These are phyloP conservation scores for Candolleomyces aberdarensis DNA, from an alignment of 768 basidiomycete species.

Conservation along the genomic window DNA sequence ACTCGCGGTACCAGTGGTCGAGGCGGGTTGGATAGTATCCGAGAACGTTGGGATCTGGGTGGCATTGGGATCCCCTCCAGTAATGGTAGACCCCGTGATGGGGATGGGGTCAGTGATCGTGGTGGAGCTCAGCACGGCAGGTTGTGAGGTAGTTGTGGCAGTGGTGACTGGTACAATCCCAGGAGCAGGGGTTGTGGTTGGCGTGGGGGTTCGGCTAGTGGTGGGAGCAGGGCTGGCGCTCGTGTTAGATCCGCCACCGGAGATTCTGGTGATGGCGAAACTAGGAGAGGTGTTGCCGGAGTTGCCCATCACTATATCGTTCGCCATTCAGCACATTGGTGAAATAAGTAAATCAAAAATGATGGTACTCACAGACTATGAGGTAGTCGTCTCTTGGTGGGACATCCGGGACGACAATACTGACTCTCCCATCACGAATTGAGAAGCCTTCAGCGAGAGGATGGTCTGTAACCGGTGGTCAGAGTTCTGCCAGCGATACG, in stretches of 20 bases:
- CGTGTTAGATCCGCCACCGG: constrained; percentile 15
- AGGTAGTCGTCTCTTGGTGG: constrained; percentile 47
- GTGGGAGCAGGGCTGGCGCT: constrained; percentile 5
- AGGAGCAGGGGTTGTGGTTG: constrained; percentile 11
- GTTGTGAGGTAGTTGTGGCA: background rate
- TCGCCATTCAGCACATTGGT: constrained; percentile 1
- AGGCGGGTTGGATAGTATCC: background rate
- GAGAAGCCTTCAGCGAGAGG: constrained; percentile 59
- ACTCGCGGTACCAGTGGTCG: background rate
- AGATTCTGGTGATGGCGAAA: constrained; percentile 59
- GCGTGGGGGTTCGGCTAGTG: constrained; percentile 12
- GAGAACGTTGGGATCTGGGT: background rate
- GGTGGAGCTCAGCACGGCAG: constrained; percentile 19
- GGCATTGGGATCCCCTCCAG: constrained; percentile 17
- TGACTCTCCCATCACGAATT: constrained; percentile 45
- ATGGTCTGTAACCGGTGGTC: constrained; percentile 33
- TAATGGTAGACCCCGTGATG: constrained; percentile 29
- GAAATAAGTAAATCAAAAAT: background rate
- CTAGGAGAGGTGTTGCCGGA: constrained; percentile 59
- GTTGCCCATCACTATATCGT: constrained; percentile 55
- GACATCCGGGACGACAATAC: constrained; percentile 52
- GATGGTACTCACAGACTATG: constrained; percentile 54
- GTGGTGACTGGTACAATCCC: background rate
- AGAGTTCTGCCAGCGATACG: constrained; percentile 6
- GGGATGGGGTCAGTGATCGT: constrained; percentile 27